Base-by-base conservation (phyloP, 2,329 filamentous ascomycete genomes). In the Fulvia fulva region DNA sequence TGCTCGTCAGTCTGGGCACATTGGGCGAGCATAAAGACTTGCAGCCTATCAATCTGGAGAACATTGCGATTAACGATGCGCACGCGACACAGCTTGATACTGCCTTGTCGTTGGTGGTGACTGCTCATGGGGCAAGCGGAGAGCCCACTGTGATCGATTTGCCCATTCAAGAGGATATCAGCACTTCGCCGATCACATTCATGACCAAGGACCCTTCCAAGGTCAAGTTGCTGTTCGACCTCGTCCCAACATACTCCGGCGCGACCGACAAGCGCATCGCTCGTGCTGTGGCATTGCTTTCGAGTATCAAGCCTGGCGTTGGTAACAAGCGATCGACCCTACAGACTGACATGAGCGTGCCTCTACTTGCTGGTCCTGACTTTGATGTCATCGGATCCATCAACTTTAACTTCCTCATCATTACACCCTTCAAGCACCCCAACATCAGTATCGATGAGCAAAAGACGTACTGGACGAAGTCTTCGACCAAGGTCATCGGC, bases 381-480 rank as follows among this genome's bases (percentile, higher is more conserved):
- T 78, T 97, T 32, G 93, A 97, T 60, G 87, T 97, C 9, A 97
- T 99, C 65, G 95, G 94, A 16, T 86, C 88, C 0, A 90, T 99
- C 65, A 96, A 96, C 68, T 99, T 99, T 80, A 97, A 97, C 74
- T 97, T 97, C 72, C 78, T 96, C 30, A 84, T 97, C 69, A 91
- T 99, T 67, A 97, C 91, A 0, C 93, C 94, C 0, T 99, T 99
- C 75, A 83, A 86, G 19, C 94, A 97, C 72, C 90, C 91, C 6
- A 95, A 95, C 60, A 94, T 99, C 88, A 89, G 89, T 57, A 87
- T 97, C 63, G 94, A 88, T 0, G 90, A 91, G 34, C 83, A 91
- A 58, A 90, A 95, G 71, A 97, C 92, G 0, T 99, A 97, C 74
- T 99, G 93, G 93, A 96, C 91, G 77, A 95, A 91, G 72, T 84